Conservation (phyloP, 108 stramenopile species). For the Cyclotella choctawhatcheeana region DNA sequence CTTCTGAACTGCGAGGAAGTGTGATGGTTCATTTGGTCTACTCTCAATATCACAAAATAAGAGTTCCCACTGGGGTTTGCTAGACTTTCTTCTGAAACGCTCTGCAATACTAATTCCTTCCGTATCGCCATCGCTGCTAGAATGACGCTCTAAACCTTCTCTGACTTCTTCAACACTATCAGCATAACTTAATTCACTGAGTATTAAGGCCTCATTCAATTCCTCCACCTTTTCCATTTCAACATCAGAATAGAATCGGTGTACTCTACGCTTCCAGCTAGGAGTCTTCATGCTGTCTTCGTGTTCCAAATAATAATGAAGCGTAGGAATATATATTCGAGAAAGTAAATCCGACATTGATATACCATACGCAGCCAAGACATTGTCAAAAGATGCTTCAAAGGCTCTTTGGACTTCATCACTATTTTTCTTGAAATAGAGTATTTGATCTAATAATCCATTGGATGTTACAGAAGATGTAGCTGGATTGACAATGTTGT, state of each 20-base stretch:
- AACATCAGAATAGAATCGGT: constrained; percentile 68
- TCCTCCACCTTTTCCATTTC: constrained; percentile 63
- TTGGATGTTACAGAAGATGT: constrained; percentile 9
- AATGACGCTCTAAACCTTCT: constrained; percentile 43
- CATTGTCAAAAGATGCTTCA: constrained; percentile 30
- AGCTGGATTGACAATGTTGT: constrained; percentile 27
- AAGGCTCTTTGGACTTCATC: constrained; percentile 31
- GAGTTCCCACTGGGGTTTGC: constrained; percentile 56
- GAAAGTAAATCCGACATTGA: constrained; percentile 18
- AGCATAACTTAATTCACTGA: constrained; percentile 71
- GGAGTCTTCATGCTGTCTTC: constrained; percentile 80
- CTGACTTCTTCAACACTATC: constrained; percentile 68
- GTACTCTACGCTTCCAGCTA: constrained; percentile 78
- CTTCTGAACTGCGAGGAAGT: constrained; percentile 78
- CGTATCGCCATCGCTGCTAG: neutral
- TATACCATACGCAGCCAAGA: neutral
- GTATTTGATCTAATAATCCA: constrained; percentile 29
- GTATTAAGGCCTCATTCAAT: constrained; percentile 63
- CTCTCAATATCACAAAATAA: constrained; percentile 64
- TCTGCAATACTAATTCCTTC: neutral
- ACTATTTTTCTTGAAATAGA: constrained; percentile 39
- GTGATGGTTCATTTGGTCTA: constrained; percentile 70
- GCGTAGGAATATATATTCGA: constrained; percentile 10
- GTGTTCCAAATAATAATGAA: constrained; percentile 74
- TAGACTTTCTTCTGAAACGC: constrained; percentile 1